phyloP scores from a whole-genome alignment of 2,329 filamentous ascomycete species.

The Colletotrichum tabaci region DNA sequence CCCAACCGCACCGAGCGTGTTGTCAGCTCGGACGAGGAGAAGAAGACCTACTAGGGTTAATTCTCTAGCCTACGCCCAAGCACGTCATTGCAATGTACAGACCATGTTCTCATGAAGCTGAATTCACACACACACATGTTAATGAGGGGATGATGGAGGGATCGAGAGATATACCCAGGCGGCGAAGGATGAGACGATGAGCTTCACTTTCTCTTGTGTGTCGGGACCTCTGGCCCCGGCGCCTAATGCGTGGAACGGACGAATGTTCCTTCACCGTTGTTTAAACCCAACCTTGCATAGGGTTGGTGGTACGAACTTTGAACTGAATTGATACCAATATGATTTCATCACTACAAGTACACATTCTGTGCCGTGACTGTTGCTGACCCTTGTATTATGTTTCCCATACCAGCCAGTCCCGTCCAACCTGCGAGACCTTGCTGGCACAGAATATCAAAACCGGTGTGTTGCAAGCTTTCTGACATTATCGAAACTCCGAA shows the following conservation, averaged over 20 bases:
- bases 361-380: background rate
- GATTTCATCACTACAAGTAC: background rate
- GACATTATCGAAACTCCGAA: background rate
- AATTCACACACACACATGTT: background rate
- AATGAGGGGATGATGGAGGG: constrained; percentile 1
- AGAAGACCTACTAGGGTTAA: constrained; percentile 23
- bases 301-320: background rate
- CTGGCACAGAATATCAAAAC: too few species aligned
- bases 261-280: background rate
- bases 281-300: background rate
- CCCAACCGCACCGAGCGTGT: constrained; percentile 19
- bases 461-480: background rate
- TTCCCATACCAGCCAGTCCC: too few species aligned
- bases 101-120: background rate
- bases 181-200: constrained; percentile 26
- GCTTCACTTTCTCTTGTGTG: constrained; percentile 20
- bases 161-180: constrained; percentile 32
- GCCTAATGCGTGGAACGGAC: background rate
- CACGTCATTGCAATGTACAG: background rate
- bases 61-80: background rate
- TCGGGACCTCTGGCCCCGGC: background rate
- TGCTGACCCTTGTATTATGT: too few species aligned
- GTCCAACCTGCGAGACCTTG: background rate
- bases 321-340: constrained; percentile 9
- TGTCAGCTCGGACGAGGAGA: constrained; percentile 37